Conservation (phyloP, 192 early-diverging fungal species). For the Gigaspora rosea region DNA sequence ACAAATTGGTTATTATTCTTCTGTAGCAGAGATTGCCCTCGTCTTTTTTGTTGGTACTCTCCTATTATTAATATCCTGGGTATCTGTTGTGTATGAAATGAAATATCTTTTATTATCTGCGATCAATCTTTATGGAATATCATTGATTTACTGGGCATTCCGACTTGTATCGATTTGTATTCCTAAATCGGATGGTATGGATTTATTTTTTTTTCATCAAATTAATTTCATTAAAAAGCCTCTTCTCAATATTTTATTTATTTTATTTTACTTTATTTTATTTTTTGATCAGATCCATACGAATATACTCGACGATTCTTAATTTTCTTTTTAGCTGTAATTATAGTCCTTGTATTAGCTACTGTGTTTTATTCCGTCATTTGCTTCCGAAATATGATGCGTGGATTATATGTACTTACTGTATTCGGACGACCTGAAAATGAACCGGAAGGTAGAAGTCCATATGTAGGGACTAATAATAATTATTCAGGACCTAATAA, state of each 20-base stretch:
- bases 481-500: too few species aligned
- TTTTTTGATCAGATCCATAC: slow-evolving; percentile 51
- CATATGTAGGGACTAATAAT: too few species aligned
- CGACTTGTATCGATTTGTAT: background rate
- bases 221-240: too few species aligned
- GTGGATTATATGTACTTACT: slow-evolving; percentile 27
- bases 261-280: too few species aligned
- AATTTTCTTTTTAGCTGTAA: slow-evolving; percentile 39
- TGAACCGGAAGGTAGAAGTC: background rate
- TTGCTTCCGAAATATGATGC: too few species aligned
- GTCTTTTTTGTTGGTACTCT: slow-evolving; percentile 41
- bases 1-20: too few species aligned
- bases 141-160: background rate
- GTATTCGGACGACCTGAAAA: background rate
- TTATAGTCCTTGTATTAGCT: slow-evolving; percentile 19
- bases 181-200: background rate
- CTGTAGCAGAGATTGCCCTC: slow-evolving; percentile 33
- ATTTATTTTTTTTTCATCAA: too few species aligned
- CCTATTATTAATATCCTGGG: slow-evolving; percentile 33
- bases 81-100: slow-evolving; percentile 38
- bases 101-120: slow-evolving; percentile 36
- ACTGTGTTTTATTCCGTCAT: slow-evolving; percentile 30
- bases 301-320: slow-evolving; percentile 44
- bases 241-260: too few species aligned
- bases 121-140: slow-evolving; percentile 1